phyloP scores from a whole-genome alignment of 176 grass and related monocot species.

The Triticum urartu region DNA sequence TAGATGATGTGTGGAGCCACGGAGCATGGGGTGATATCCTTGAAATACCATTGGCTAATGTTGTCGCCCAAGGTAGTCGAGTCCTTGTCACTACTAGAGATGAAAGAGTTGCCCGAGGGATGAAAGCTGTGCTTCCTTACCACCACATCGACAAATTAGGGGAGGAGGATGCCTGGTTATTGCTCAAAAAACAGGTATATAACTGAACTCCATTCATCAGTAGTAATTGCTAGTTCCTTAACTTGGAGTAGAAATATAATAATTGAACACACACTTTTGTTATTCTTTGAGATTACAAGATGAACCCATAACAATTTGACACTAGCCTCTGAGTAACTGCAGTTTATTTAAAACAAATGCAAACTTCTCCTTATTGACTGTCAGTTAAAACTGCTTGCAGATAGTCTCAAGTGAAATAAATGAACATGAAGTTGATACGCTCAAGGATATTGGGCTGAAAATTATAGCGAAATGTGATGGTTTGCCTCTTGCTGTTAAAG shows the following conservation, averaged over 20 bases:
- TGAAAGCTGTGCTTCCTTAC: neutral
- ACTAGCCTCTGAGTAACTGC: no score
- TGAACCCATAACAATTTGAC: no score
- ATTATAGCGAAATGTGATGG: constrained; percentile 42
- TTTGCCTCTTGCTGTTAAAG: constrained; percentile 42
- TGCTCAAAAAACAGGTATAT: constrained; percentile 16
- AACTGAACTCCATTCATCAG: neutral
- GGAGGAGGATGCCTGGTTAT: neutral
- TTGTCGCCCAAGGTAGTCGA: neutral
- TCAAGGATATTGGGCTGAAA: constrained; percentile 25
- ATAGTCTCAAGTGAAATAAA: neutral
- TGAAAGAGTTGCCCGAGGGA: neutral
- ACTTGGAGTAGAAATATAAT: no score
- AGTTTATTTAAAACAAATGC: neutral
- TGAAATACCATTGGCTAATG: neutral
- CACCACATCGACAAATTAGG: neutral
- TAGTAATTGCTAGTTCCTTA: no score
- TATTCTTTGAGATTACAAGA: no score
- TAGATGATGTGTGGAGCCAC: constrained; percentile 23
- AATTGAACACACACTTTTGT: no score
- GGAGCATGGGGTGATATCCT: neutral
- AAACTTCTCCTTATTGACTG: neutral
- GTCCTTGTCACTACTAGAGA: constrained; percentile 10
- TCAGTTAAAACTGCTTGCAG: neutral
- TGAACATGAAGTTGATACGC: neutral